Conservation (phyloP, 805 yeast species). For the Sugiyamaella mastotermitis region DNA sequence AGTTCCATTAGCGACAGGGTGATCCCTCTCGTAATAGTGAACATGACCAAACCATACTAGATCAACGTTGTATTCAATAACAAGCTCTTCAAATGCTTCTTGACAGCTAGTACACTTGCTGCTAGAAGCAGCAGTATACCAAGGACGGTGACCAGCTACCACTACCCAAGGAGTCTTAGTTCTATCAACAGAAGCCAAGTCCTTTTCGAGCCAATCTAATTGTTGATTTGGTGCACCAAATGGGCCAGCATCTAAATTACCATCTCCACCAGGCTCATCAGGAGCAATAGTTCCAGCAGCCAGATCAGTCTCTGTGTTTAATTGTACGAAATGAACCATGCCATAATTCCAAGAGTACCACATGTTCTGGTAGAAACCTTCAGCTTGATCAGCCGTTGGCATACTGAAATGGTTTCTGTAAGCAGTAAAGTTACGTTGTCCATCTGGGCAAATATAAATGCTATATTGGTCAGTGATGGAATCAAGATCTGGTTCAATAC, state of each 20-base stretch:
- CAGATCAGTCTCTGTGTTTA: constrained; percentile 29
- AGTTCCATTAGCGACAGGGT: constrained; percentile 21
- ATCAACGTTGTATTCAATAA: constrained; percentile 22
- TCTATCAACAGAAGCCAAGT: constrained; percentile 26
- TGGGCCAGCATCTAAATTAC: constrained; percentile 20
- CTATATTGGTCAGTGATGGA: constrained; percentile 8
- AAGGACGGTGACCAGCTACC: constrained; percentile 28
- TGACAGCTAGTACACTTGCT: constrained; percentile 5
- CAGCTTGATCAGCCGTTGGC: constrained; percentile 21
- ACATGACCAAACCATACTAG: constrained; percentile 22
- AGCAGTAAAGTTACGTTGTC: constrained; percentile 27
- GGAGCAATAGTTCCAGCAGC: constrained; percentile 12
- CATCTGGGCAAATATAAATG: constrained; percentile 16
- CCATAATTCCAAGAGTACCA: constrained; percentile 32
- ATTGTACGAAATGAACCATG: constrained; percentile 24
- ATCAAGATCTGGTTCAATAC: constrained; percentile 15
- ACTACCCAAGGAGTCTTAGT: constrained; percentile 25
- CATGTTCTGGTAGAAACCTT: constrained; percentile 12
- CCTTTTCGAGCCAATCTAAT: constrained; percentile 26
- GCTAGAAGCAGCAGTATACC: constrained; percentile 21
- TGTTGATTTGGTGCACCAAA: constrained; percentile 22
- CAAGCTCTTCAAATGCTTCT: constrained; percentile 21
- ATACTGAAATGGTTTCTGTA: constrained; percentile 24
- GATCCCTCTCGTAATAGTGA: constrained; percentile 21
- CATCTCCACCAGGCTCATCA: constrained; percentile 18